Conservation (phyloP, 2,329 filamentous ascomycete species). For the Akanthomyces uredinophilus region DNA sequence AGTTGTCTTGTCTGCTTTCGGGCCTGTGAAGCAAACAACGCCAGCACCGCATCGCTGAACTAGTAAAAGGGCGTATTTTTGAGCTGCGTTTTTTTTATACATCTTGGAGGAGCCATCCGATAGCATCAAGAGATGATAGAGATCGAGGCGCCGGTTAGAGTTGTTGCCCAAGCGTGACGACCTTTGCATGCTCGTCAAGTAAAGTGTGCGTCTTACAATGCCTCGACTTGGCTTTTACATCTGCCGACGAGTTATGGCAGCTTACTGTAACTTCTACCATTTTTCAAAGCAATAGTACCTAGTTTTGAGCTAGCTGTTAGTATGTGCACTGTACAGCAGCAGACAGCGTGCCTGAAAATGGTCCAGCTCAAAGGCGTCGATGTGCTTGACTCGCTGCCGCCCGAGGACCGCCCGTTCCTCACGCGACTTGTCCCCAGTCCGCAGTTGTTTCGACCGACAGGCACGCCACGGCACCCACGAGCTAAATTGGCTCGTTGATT, state of each 20-base stretch:
- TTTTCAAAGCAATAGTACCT: neutral
- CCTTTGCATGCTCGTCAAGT: neutral
- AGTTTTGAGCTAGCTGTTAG: neutral
- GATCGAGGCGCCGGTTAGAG: neutral
- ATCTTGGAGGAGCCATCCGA: neutral
- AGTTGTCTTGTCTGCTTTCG: neutral
- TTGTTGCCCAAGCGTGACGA: neutral
- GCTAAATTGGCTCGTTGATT: conserved; percentile 3
- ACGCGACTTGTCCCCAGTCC: conserved; percentile 5
- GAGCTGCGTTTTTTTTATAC: neutral
- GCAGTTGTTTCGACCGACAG: neutral
- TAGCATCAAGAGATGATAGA: neutral
- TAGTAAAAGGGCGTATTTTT: too few relatives aligned
- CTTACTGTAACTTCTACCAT: neutral
- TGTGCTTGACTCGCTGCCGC: conserved; percentile 1
- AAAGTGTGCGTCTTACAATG: too few relatives aligned
- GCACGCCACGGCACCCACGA: neutral
- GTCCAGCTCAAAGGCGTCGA: neutral
- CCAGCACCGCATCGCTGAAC: too few relatives aligned
- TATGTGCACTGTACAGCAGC: neutral
- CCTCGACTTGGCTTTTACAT: neutral
- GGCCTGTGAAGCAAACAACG: too few relatives aligned
- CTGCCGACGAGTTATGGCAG: too few relatives aligned
- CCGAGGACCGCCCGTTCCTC: neutral
- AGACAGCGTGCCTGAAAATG: neutral